Evolutionary conservation across 2,329 filamentous ascomycete species (phyloP), one percentile per base, ranked within the genome.

Genomic region (Epichloe sibirici): DNA sequence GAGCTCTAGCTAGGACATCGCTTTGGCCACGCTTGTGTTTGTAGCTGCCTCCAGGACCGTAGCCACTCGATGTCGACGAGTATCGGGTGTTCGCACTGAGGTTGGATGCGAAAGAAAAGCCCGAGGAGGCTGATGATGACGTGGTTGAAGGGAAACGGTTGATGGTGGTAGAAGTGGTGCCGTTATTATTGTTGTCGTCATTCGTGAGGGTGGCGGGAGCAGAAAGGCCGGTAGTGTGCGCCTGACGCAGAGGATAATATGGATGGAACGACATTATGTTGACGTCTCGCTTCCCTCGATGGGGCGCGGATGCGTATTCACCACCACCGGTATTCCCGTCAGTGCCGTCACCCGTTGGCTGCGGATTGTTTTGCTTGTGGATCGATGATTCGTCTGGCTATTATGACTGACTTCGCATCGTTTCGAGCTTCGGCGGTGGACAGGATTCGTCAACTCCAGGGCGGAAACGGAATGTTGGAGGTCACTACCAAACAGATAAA

Each of bases 1-100:
- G 65, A 63, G 82, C 76, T 44, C 74, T 74, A 55, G 76, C 76
- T 53, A 70, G 64, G 53, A 78, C 78, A 73, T 93, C 87, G 69
- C 87, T 91, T 66, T 83, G 77, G 55, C 86, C 86, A 65, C 88
- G 81, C 66, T 82, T 86, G 63, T 91, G 88, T 40, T 48, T 52
- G 53, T 37, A 42, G 48, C 76, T 75, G 55, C 65, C 65, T 54
- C 69, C 56, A 17, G 65, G 58, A 23, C 59, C 67, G 65, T 80
- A 79, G 45, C 73, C 74, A 65, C 79, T 81, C 37, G 87, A 88
- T n/a, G 77, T 77, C 57, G 81, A 77, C 35, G 88, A 91, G 17
- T 85, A 88, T 58, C 85, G 74, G 47, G 86, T 69, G 53, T 60
- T 59, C 51, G 75, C 71, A 62, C 81, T 84, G 51, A 77, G 72